Percentiles rank a stretch among this genome's conserved stretches.
Conservation (phyloP, 139 green algal species). For the Marvania coccoides region DNA sequence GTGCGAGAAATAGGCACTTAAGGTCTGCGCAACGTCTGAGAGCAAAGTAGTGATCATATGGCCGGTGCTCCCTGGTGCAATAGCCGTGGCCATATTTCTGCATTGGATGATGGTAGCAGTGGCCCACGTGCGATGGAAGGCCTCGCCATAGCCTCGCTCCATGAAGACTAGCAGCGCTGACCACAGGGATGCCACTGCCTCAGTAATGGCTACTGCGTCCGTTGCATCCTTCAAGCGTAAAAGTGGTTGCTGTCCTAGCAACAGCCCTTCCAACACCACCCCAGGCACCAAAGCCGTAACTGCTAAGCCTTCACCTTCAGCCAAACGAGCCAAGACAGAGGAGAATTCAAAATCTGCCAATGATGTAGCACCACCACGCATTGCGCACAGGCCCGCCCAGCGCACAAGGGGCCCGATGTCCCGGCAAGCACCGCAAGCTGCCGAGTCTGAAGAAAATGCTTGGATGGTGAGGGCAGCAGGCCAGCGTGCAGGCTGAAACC, state of each 20-base stretch:
- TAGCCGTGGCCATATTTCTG: background rate
- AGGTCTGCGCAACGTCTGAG: background rate
- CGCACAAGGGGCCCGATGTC: constrained; percentile 30
- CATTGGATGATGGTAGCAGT: background rate
- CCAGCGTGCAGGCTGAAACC: constrained; percentile 28
- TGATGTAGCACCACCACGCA: background rate
- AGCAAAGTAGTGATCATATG: too few species aligned
- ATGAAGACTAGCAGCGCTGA: background rate
- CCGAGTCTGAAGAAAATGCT: constrained; percentile 12
- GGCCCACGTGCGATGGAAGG: background rate
- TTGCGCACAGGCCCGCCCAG: background rate
- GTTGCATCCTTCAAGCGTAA: background rate
- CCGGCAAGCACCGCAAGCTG: background rate
- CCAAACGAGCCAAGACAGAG: background rate
- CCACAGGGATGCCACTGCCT: background rate
- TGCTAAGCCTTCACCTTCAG: background rate
- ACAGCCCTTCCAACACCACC: background rate
- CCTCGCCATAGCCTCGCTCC: background rate
- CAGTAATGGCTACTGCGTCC: background rate
- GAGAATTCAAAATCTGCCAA: background rate
- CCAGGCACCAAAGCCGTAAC: background rate
- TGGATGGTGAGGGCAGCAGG: constrained; percentile 8
- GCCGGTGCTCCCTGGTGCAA: background rate
- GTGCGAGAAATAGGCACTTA: background rate
- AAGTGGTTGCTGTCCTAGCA: background rate